Evolutionary conservation across 2,329 filamentous ascomycete species (phyloP), one percentile per base, ranked within the genome.

Genomic region (Sporothrix globosa): DNA sequence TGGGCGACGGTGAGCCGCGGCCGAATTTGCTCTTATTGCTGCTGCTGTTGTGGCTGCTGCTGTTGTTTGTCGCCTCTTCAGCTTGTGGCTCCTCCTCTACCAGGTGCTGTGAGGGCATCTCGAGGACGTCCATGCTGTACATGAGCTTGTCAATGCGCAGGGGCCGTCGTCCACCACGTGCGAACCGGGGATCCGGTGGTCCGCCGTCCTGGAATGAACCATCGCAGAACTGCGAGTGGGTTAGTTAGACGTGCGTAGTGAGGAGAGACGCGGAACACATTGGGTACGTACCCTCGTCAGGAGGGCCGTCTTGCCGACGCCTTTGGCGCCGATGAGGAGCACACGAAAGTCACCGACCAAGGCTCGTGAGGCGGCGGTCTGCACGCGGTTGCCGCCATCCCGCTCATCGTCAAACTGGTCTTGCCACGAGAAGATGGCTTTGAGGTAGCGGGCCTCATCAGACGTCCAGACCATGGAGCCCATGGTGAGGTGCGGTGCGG

Each of bases 231-330:
- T 82, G 52, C 30, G 27, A 27, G 21, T 21, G 19, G 19, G n/a
- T 44, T 30, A 60, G 19, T 19, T 11, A 9, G 52, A 13, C 19
- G 54, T 60, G 21, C 54, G 46, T 39, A 54, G 17, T 27, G 17
- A 41, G 48, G 19, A 9, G 19, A 21, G 17, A 21, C 13, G 7
- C 48, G 44, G 7, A n/a, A 17, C 19, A 21, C 0, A 9, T 13
- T 5, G 39, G 17, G 24, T 17, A 56, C 73, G 56, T 71, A 82
- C 81, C 73, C 78, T 77, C 5, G 79, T 80, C 14, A 82, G 71
- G 7, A 82, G 75, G 4, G 80, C 77, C 10, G 81, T 82, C 74
- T 83, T 83, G n/a, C 81, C 81, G 56, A 77, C 78, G 0, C 79
- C 79, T 44, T 79, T 77, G 2, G 76, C 77, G 5, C 81, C 81